Conservation (phyloP, 2,329 filamentous ascomycete species). For the Passalora sequoiae region DNA sequence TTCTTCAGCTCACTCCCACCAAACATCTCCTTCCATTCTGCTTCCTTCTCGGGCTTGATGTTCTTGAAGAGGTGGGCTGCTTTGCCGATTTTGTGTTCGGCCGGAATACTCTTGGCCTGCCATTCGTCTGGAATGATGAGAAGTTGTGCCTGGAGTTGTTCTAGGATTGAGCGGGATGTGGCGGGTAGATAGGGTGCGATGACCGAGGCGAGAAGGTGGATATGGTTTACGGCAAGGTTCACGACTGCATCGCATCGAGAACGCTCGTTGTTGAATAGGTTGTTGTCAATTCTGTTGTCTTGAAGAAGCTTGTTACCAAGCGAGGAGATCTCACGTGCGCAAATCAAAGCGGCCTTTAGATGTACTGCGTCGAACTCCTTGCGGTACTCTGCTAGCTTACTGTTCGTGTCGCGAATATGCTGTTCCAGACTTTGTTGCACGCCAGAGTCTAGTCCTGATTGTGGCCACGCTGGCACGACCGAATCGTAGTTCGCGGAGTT, state of each 20-base stretch:
- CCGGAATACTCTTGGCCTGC: conserved; percentile 54
- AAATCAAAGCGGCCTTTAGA: conserved; percentile 61
- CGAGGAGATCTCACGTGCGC: conserved; percentile 62
- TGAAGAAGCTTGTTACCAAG: conserved; percentile 57
- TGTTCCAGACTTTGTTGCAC: conserved; percentile 30
- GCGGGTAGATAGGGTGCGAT: conserved; percentile 80
- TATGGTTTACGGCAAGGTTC: conserved; percentile 75
- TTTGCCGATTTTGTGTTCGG: conserved; percentile 76
- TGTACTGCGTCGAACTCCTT: conserved; percentile 65
- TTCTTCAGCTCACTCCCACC: conserved; percentile 63
- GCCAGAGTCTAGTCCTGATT: conserved; percentile 36
- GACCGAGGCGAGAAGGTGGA: conserved; percentile 73
- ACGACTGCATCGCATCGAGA: conserved; percentile 59
- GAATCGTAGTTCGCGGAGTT: conserved; percentile 66
- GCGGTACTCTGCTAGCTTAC: conserved; percentile 61
- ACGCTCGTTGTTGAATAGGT: conserved; percentile 55
- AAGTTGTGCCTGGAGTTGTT: conserved; percentile 58
- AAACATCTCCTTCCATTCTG: conserved; percentile 75
- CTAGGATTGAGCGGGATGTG: conserved; percentile 68
- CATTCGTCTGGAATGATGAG: conserved; percentile 51
- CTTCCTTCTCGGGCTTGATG: conserved; percentile 75
- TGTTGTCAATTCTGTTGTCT: conserved; percentile 58
- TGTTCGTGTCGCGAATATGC: conserved; percentile 59
- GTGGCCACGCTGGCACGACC: conserved; percentile 50
- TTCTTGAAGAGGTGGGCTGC: conserved; percentile 75